Base-by-base conservation (phyloP, 2,329 filamentous ascomycete species). In the Epichloe gansuensis region DNA sequence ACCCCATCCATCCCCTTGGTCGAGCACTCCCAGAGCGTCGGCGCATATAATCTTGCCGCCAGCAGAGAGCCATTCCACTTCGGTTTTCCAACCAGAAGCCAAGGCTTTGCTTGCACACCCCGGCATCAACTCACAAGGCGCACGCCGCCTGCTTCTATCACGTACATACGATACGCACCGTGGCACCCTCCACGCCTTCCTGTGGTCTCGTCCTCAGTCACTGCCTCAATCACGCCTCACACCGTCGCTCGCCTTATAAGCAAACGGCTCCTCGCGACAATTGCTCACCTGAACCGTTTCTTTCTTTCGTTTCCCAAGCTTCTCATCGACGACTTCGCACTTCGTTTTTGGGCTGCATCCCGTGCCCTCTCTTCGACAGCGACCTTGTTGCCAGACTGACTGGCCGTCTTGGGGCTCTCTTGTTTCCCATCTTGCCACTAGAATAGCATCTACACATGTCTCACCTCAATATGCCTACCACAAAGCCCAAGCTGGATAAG, bases 401-500 rank as follows among this genome's bases (percentile, higher is more conserved):
- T 17, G 17, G 17, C 38, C 15, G 13, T 39, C 12, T 52, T 11
- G 38, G 31, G 38, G 21, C 17, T 50, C 31, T 48, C 23, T 37
- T 15, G n/a, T 41, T 38, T 39, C 34, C 46, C 23, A 12, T 35
- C 11, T 28, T 34, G 12, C 31, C 34, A 31, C 34, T 28, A 6
- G 42, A 35, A 35, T 35, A 39, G 37, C 35, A 23, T 47, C 28
- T 43, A 46, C 31, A 25, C 28, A 8, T 43, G 53, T 39, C 48
- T 51, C 70, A 74, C 47, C 23, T 47, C 51, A 48, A 34, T 60
- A 80, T 80, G 74, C 69, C 77, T 65, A 61, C 72, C 53, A 64
- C 64, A 63, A 79, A 78, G 65, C 80, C 80, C 61, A 83, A 77
- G 76, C 74, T 81, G 63, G 69, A 76, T 60, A 77, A 79, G 69